Evolutionary conservation across 2,329 filamentous ascomycete genomes (phyloP).

Genomic region (Xylaria sp.): DNA sequence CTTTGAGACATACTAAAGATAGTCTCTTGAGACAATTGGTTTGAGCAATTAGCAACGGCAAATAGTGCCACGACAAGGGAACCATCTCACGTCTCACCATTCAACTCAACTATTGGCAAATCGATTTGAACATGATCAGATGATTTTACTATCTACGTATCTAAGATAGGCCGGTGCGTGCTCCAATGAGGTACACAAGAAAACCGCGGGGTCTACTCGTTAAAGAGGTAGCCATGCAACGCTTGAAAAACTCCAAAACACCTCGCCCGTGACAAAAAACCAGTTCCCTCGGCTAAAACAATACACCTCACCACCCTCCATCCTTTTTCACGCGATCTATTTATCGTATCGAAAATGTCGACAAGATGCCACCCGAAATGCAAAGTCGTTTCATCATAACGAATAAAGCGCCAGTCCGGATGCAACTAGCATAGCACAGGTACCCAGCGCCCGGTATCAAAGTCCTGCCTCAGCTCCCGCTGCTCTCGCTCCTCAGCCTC

Average conservation of each 20-base stretch:
- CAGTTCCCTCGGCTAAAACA: background rate
- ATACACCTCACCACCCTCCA: background rate
- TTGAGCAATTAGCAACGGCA: background rate
- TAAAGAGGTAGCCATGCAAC: slow-evolving; percentile 8
- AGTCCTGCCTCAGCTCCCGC: slow-evolving; percentile 26
- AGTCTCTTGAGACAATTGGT: background rate
- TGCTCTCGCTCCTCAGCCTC: slow-evolving; percentile 26
- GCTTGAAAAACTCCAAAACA: slow-evolving; percentile 27
- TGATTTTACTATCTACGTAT: background rate
- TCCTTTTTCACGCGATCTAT: slow-evolving; percentile 8
- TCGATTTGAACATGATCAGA: background rate
- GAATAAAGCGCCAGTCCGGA: background rate
- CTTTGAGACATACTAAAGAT: background rate
- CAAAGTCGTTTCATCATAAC: slow-evolving; percentile 30
- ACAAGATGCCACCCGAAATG: slow-evolving; percentile 21
- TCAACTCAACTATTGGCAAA: background rate
- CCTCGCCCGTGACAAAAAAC: slow-evolving; percentile 22
- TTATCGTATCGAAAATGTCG: slow-evolving; percentile 15
- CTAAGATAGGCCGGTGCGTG: background rate
- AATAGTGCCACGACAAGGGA: background rate
- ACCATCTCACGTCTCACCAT: background rate
- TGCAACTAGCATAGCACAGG: slow-evolving; percentile 19
- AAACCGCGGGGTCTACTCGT: background rate
- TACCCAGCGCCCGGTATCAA: slow-evolving; percentile 22
- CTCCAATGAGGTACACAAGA: background rate